Base-by-base conservation (phyloP, 352 stramenopile genomes). In the Plasmopara muralis region DNA sequence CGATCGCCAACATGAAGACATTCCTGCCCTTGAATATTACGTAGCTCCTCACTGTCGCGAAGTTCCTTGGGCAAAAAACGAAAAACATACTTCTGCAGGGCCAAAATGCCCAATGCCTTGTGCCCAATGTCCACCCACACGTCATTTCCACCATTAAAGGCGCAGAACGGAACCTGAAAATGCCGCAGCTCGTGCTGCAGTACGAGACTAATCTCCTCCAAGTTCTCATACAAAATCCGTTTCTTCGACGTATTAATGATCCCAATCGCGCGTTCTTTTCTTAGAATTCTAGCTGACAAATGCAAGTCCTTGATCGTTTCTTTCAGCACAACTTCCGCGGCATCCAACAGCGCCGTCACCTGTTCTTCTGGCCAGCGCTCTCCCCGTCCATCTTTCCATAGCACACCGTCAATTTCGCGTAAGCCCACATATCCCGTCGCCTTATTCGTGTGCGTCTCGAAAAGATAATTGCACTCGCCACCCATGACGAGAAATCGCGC, bases 61-160 rank as follows among this genome's bases (percentile, higher is more conserved):
- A 89, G 55, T 40, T 97, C 93, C 39, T 84, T 83, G 13, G 77
- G 76, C 41, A 89, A 45, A 29, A 87, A 85, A 0, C 74, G 67
- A 47, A 87, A 81, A 9, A 91, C 77, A 43, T 86, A 89, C 46
- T 87, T 78, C 61, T 97, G 84, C 14, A 98, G 69, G 30, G 95
- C 88, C 53, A 88, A 64, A 35, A 98, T 96, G 10, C 87, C 95
- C 18, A 98, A 80, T 9, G 87, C 75, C 66, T 98, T 98, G 70
- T 98, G 96, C n/a, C 95, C 95, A 38, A 97, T 85, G 64, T 98
- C 95, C 12, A 98, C 89, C 89, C 89, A 98, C 39, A 94, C 90
- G 64, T 98, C 95, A 35, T 93, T 89, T 12, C 95, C 95, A 25
- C 95, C 95, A 66, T 98, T 98, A 61, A 98, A 98, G 1, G 93